phyloP scores from a whole-genome alignment of 257 asterid genomes.

The Forsythia suspensa region DNA sequence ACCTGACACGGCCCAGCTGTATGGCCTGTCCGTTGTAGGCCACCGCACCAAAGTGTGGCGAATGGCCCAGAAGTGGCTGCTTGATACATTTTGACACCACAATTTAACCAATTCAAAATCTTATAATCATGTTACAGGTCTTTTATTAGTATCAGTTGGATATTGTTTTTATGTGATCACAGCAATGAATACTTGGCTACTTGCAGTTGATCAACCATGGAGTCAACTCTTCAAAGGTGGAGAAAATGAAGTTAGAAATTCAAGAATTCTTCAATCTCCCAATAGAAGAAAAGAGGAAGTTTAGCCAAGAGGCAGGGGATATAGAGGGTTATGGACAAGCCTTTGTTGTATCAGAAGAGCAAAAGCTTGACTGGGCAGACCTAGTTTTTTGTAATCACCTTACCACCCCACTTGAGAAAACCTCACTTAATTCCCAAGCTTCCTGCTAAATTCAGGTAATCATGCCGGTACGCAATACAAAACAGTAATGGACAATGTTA shows the following conservation, averaged over 20 bases:
- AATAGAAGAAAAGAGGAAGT: conserved; percentile 51
- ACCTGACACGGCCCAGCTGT: not conserved
- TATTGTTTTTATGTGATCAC: not conserved
- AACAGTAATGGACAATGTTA: not conserved
- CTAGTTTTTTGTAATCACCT: conserved; percentile 28
- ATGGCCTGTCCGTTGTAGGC: no score
- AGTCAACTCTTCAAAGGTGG: conserved; percentile 34
- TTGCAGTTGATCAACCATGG: conserved; percentile 59
- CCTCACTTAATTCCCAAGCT: conserved; percentile 53
- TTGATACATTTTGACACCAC: no score
- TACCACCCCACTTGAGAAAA: conserved; percentile 41
- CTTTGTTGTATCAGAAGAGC: conserved; percentile 59
- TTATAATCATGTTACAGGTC: no score
- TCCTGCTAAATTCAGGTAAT: conserved; percentile 50
- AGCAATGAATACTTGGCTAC: not conserved
- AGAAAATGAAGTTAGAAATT: conserved; percentile 37
- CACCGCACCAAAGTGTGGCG: no score
- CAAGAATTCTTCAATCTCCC: conserved; percentile 52
- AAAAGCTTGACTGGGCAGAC: conserved; percentile 71
- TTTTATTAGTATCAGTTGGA: not conserved
- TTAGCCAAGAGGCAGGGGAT: conserved; percentile 29
- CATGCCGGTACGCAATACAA: no score
- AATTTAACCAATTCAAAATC: no score
- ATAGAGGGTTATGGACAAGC: conserved; percentile 63
- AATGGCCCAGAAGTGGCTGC: no score